Conservation (phyloP, 805 yeast species). For the Saccharomycopsis fibuligera region DNA sequence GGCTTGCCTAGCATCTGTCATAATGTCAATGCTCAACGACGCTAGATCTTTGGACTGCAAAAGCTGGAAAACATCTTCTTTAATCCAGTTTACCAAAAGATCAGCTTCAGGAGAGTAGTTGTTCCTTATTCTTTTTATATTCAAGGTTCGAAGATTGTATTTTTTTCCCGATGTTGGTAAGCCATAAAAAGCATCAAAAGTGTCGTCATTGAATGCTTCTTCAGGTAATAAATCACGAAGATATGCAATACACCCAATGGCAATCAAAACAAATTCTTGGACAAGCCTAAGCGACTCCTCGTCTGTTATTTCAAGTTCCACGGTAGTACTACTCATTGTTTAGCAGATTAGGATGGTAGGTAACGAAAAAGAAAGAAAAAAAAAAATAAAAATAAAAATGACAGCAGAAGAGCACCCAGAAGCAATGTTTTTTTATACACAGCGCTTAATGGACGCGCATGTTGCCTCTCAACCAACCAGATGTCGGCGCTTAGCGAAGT, state of each 20-base stretch:
- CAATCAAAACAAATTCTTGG: slow-evolving; percentile 29
- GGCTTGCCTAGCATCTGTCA: slow-evolving; percentile 15
- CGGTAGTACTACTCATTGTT: too few relatives aligned
- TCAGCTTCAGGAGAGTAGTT: slow-evolving; percentile 46
- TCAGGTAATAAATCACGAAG: slow-evolving; percentile 54
- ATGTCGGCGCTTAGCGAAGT: too few relatives aligned
- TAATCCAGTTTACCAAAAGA: slow-evolving; percentile 46
- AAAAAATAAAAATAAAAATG: too few relatives aligned
- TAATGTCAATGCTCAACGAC: slow-evolving; percentile 40
- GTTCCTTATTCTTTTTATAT: slow-evolving; percentile 41
- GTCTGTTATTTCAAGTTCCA: not conserved
- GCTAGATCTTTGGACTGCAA: slow-evolving; percentile 37
- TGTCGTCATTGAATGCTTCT: slow-evolving; percentile 39
- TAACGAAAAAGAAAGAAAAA: too few relatives aligned
- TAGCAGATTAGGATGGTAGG: too few relatives aligned
- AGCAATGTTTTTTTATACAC: too few relatives aligned
- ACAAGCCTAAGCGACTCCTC: not conserved
- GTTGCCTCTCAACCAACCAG: too few relatives aligned
- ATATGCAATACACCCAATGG: slow-evolving; percentile 52
- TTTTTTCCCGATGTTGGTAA: slow-evolving; percentile 25
- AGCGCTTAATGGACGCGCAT: too few relatives aligned
- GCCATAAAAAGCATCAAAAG: slow-evolving; percentile 29
- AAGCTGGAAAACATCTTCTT: slow-evolving; percentile 42
- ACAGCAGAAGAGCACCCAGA: too few relatives aligned
- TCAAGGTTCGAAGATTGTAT: slow-evolving; percentile 31